Percentiles rank a stretch among this genome's conserved stretches.
Conservation (phyloP, 2,329 filamentous ascomycete genomes). For the Fusarium floridanum region DNA sequence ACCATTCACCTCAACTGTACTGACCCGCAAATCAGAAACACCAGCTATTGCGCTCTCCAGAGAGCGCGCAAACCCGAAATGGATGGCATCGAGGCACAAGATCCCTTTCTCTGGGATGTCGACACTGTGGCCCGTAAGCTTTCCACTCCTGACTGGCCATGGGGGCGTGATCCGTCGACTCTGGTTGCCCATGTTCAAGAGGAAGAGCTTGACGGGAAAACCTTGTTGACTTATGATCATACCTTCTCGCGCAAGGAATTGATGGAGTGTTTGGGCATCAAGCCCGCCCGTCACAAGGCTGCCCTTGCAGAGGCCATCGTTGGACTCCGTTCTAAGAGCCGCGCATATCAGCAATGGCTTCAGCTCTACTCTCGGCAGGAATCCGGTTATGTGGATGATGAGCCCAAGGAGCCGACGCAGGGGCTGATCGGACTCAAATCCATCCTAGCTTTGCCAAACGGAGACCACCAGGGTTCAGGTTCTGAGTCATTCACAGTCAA, state of each 20-base stretch:
- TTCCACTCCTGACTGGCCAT: conserved; percentile 66
- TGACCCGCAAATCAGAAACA: conserved; percentile 13
- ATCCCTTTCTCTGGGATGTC: conserved; percentile 82
- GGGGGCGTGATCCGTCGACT: conserved; percentile 60
- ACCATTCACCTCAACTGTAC: background rate
- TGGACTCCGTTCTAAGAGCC: conserved; percentile 66
- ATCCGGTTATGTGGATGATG: conserved; percentile 27
- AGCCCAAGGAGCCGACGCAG: background rate
- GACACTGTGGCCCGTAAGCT: conserved; percentile 76
- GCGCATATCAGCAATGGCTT: conserved; percentile 57
- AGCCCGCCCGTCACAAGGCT: conserved; percentile 67
- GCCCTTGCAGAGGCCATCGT: conserved; percentile 70
- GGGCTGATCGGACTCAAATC: background rate
- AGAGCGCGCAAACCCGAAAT: conserved; percentile 36
- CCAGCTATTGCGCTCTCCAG: conserved; percentile 4
- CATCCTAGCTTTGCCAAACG: background rate
- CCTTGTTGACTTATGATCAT: conserved; percentile 70
- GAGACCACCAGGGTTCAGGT: background rate
- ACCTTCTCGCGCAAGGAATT: conserved; percentile 64
- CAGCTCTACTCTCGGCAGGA: conserved; percentile 38
- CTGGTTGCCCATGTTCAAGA: conserved; percentile 70
- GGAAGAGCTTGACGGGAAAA: conserved; percentile 74
- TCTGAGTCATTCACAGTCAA: background rate
- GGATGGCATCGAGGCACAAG: conserved; percentile 54
- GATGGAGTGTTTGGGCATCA: conserved; percentile 67